Conservation (phyloP, 1,284 basidiomycete species). For the Apiotrichum laibachii region DNA sequence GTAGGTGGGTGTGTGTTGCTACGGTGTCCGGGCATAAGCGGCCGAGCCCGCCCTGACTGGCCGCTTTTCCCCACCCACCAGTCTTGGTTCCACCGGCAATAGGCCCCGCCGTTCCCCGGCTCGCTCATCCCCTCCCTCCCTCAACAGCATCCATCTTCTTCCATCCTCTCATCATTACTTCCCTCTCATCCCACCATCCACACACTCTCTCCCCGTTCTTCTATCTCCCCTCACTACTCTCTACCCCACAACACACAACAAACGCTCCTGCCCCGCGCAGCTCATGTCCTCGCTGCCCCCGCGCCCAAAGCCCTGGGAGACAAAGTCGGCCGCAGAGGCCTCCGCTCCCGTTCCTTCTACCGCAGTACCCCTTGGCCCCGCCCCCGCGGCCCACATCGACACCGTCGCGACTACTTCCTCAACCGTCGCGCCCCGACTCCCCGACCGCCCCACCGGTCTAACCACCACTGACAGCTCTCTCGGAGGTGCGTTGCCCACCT, state of each 20-base stretch:
- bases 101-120: background rate
- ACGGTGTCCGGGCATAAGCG: background rate
- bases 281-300: conserved; percentile 41
- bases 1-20: background rate
- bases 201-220: background rate
- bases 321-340: conserved; percentile 24
- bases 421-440: conserved; percentile 35
- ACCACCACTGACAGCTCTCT: conserved; percentile 10
- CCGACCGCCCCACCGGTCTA: conserved; percentile 41
- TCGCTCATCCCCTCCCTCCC: background rate
- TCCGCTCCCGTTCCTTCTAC: conserved; percentile 29
- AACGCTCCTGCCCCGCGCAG: conserved; percentile 4
- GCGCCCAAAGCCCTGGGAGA: conserved; percentile 47
- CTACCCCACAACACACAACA: background rate
- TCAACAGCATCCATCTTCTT: background rate
- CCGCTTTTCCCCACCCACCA: background rate
- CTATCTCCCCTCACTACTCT: background rate
- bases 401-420: conserved; percentile 27
- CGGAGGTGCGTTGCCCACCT: conserved; percentile 5
- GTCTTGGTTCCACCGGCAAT: background rate
- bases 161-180: background rate
- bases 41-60: background rate
- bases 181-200: background rate
- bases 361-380: conserved; percentile 21
- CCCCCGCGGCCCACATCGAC: conserved; percentile 24